Base-by-base conservation (phyloP, 805 yeast genomes). In the Saccharomycopsis lassenensis region DNA sequence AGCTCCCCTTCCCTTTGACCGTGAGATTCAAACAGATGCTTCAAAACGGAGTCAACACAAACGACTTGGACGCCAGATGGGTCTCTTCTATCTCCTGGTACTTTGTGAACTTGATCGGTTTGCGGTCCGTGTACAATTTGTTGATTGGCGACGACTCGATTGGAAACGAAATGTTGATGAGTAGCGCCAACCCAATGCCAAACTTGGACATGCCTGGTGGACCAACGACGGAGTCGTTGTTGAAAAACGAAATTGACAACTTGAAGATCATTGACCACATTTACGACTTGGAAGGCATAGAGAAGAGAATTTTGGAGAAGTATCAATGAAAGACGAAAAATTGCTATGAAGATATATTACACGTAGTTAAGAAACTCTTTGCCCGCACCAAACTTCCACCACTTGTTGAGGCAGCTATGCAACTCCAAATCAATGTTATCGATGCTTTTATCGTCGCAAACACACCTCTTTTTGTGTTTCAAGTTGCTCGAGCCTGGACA, bases 71-170 rank as follows among this genome's bases (percentile, higher is more conserved):
- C 52, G 95, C 78, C 6, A 63, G 94, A 19, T 91, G 94, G 74
- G 97, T 91, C 12, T 78, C 91, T 24, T 77, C 95, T 2, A 79
- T 91, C 15, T 85, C 96, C 4, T 91, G 97, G 97, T 91, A 89
- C 55, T 83, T 91, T 55, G 81, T 89, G 36, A 82, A 85, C 37
- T 71, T 85, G 43, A 56, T 87, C 34, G 97, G 97, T 20, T 66
- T 91, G 42, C 71, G 73, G 46, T 80, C 95, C 0, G 76, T 91
- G 1, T 80, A 78, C 54, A 69, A 81, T 25, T 65, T 89, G 36
- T 45, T 86, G 5, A 67, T 84, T 46, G 76, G 74, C 8, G 73
- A 69, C 40, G 51, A 48, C 3, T 56, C 61, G 5, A 61, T 68
- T 31, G 72, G 64, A 2, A 61, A 63, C 29, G 63, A 64, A 29